phyloP scores from a whole-genome alignment of 257 asterid genomes.

The Solanum commersonii region DNA sequence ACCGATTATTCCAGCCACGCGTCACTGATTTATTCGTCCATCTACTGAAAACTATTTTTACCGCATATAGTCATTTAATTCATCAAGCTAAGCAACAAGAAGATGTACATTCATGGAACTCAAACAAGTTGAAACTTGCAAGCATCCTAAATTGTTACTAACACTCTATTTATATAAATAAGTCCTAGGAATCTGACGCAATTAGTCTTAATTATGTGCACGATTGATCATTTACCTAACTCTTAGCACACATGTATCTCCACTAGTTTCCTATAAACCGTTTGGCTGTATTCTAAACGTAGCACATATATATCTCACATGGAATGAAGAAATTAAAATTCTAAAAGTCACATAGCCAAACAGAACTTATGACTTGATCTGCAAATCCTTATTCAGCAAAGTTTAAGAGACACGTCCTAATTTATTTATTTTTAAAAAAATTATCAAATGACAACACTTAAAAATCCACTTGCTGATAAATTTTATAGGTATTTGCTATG shows the following conservation, averaged over 20 bases:
- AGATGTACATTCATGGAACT: not conserved
- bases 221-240: not conserved
- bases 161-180: not conserved
- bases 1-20: not conserved
- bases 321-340: not conserved
- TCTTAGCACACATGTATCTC: not conserved
- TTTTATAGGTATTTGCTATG: not conserved
- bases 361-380: not conserved
- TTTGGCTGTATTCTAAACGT: not conserved
- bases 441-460: not conserved
- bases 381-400: not conserved
- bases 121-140: not conserved
- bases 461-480: not conserved
- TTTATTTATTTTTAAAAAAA: not conserved
- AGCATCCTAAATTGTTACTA: not conserved
- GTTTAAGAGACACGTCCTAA: not conserved
- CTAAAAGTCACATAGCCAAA: not conserved
- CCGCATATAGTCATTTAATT: not conserved
- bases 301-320: not conserved
- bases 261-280: not conserved
- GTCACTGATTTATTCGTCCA: not conserved
- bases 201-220: not conserved
- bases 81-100: not conserved
- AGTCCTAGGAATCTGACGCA: not conserved
- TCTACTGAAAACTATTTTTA: not conserved